phyloP scores from a whole-genome alignment of 768 basidiomycete genomes.

The Amylocystis lapponica region DNA sequence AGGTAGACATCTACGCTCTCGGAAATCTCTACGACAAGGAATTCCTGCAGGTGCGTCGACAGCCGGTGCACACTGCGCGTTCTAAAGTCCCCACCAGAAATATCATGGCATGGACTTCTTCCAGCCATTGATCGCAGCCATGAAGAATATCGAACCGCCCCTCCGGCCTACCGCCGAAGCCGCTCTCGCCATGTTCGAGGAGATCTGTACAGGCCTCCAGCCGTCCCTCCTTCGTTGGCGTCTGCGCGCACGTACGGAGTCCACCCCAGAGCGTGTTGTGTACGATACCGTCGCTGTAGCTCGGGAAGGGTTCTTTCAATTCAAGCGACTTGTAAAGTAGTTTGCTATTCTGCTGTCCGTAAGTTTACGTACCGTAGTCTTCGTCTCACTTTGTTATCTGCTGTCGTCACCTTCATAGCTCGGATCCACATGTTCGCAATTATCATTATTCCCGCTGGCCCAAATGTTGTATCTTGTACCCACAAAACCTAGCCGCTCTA shows the following conservation, averaged over 20 bases:
- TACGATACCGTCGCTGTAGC: conserved; percentile 16
- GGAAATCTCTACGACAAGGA: conserved; percentile 16
- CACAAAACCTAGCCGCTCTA: too few species aligned
- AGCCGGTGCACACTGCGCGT: not conserved
- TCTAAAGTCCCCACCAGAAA: conserved; percentile 6
- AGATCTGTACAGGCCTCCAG: not conserved
- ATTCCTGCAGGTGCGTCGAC: conserved; percentile 11
- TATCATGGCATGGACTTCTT: conserved; percentile 8
- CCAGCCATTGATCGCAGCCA: conserved; percentile 6
- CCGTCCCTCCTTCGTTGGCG: conserved; percentile 2
- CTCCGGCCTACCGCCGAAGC: conserved; percentile 5
- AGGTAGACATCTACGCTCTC: conserved; percentile 17
- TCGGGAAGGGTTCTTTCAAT: conserved; percentile 7
- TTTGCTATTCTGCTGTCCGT: too few species aligned
- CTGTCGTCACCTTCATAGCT: too few species aligned
- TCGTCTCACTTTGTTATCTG: too few species aligned
- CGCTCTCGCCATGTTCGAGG: conserved; percentile 2
- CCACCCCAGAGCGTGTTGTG: conserved; percentile 6
- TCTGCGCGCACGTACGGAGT: conserved; percentile 7
- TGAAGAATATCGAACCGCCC: conserved; percentile 8
- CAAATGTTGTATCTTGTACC: too few species aligned
- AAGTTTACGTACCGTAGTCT: too few species aligned
- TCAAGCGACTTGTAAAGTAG: conserved; percentile 5
- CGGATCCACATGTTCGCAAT: too few species aligned
- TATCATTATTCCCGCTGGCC: too few species aligned